Base-by-base conservation (phyloP, 495 filamentous ascomycete species). In the Trichocladium antarcticum region DNA sequence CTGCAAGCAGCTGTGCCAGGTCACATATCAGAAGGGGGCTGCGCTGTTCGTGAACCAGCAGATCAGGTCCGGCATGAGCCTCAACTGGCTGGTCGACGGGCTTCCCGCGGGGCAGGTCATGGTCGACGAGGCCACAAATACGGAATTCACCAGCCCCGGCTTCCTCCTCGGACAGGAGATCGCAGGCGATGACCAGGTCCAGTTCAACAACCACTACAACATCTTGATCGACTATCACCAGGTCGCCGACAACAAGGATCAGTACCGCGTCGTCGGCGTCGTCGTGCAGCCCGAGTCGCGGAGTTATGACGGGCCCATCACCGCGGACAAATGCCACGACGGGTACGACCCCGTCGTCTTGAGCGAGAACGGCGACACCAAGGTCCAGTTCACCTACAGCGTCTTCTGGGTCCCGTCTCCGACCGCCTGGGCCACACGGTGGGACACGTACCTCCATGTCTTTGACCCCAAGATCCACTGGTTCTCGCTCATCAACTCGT, bases 391-490 rank as follows among this genome's bases (percentile, higher is more conserved):
- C 73, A 95, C 88, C 1, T 98, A 98, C 63, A 84, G 82, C 59
- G 86, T 97, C 11, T 83, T 78, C 62, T 98, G 92, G 92, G 71
- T 69, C 22, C 74, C 75, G 36, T 93, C 86, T 2, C 44, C 69
- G 0, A 95, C 89, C 2, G 82, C 82, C 0, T 98, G 93, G 84
- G 92, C 92, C 27, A 97, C 93, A 15, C 76, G 92, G 49, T 96
- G 90, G 90, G 92, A 98, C 70, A 94, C 92, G 64, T 98, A 96
- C 61, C 74, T 97, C 21, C 88, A 95, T 57, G 89, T 97, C 17
- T 88, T 85, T 55, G 87, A 96, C 66, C 89, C 92, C 35, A 87
- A 85, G 68, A 97, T 98, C 58, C 92, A 97, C 64, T 98, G 92
- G 92, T 92, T 95, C 66, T 95, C 87, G 10, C 78, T 98, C 32